Conservation (phyloP, 345 rosid species). For the Cardamine occulta region DNA sequence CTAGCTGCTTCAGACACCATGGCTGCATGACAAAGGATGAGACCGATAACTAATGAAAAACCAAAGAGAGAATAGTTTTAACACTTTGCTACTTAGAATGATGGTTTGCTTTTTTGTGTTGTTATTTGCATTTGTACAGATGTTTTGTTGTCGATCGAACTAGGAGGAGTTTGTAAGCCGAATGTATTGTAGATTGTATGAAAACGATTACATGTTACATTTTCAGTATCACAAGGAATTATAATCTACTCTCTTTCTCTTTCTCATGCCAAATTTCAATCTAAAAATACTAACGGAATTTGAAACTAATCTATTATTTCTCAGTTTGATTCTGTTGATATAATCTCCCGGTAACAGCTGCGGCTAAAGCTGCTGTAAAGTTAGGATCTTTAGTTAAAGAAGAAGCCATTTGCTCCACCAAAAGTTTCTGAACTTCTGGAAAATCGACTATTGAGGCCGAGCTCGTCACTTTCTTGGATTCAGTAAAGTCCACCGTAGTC, state of each 20-base stretch:
- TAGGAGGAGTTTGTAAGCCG: conserved; percentile 32
- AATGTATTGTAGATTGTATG: conserved; percentile 40
- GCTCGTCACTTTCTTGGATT: conserved; percentile 37
- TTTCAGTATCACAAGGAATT: conserved; percentile 31
- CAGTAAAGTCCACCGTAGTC: conserved; percentile 38
- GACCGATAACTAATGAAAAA: conserved; percentile 16
- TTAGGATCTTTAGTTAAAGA: conserved; percentile 91
- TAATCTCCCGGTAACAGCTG: conserved; percentile 88
- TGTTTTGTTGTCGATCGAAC: conserved; percentile 24
- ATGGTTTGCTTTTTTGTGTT: conserved; percentile 15
- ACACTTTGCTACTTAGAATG: conserved; percentile 22
- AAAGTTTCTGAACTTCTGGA: conserved; percentile 62
- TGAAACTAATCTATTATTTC: conserved; percentile 44
- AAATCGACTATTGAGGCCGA: conserved; percentile 54
- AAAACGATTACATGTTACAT: conserved; percentile 34
- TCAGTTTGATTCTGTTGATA: conserved; percentile 54
- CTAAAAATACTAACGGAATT: conserved; percentile 28
- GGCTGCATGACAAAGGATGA: conserved; percentile 49
- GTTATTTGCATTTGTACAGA: conserved; percentile 32
- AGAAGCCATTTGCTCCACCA: conserved; percentile 97
- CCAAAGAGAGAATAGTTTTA: conserved; percentile 22
- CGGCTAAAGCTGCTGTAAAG: conserved; percentile 94
- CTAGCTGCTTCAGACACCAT: conserved; percentile 72
- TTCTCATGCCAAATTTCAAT: conserved; percentile 16
- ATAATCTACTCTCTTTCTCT: conserved; percentile 19